Evolutionary conservation across 768 basidiomycete genomes (phyloP), one percentile per base, ranked within the genome.

Genomic region (Boletus coccyginus): DNA sequence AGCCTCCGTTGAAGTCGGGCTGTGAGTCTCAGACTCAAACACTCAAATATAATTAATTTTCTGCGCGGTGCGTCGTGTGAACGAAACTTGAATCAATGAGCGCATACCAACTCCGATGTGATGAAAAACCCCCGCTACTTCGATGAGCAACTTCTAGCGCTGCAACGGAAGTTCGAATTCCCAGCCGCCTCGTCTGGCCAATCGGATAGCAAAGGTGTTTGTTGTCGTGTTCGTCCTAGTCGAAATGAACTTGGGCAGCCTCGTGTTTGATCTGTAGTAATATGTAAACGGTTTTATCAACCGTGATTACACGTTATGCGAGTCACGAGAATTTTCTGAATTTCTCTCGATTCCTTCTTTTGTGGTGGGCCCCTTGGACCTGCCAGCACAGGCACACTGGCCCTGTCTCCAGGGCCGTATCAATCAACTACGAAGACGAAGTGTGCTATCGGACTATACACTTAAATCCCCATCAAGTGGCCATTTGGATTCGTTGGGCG

Each of bases 211-310:
- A 35, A 16, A 31, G 33, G 24, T n/a, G 29, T 33, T 43, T 16
- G 52, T 53, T 54, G 50, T 59, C 49, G 32, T 19, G 11, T 42
- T 46, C 42, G n/a, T 9, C 41, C 17, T 50, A 45, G 50, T 53
- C 56, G 51, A 61, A 55, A 61, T 64, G 52, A 65, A 58, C 33
- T 53, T 47, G 46, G 19, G 52, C 57, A n/a, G 66, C 65, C 66
- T 66, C 66, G 55, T 66, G 66, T 62, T 40, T 53, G 46, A 53
- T 60, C 16, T 41, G 21, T 21, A 53, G 53, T 53, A 50, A 50
- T 11, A 16, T 19, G 43, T 46, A 48, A 44, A 43, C 17, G 39
- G 14, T 9, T 13, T 32, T 45, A 49, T 49, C 41, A 21, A 12
- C 7, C 40, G 53, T 31, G 41, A 41, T 27, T 27, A 27, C 42